Base-by-base conservation (phyloP, 176 grass and related monocot genomes). In the Hordeum marinum region DNA sequence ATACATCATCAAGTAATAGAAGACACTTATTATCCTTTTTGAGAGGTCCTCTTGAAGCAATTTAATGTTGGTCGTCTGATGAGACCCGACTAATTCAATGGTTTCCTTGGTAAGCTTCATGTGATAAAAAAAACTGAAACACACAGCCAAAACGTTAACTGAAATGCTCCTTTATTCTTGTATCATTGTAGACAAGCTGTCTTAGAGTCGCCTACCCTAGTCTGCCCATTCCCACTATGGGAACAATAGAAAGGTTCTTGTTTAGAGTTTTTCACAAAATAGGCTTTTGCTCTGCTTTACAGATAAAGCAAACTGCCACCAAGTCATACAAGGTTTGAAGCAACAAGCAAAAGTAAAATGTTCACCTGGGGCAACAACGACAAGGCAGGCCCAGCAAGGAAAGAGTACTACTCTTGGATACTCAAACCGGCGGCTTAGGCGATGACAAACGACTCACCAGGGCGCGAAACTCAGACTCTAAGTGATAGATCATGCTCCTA, bases 1-100 rank as follows among this genome's bases (percentile, higher is more conserved):
- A 94, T 27, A 97, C 89, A 76, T 93, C 94, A 88, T 97, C 91
- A 36, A 97, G 84, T 27, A 97, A 84, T 52, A 97, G 94, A 72
- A 97, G 87, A 87, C n/a, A n/a, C n/a, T 75, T 80, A 72, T 93
- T 90, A 62, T 84, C 91, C 67, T 88, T 9, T 23, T 80, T 50
- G 82, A 91, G 23, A 97, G 87, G 37, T 91, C 84, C 81, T 93
- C 85, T 84, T 97, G n/a, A n/a, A n/a, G n/a, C n/a, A n/a, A n/a
- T n/a, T n/a, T n/a, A n/a, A n/a, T n/a, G n/a, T n/a, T n/a, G n/a
- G n/a, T n/a, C n/a, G n/a, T n/a, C n/a, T n/a, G 21, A 87, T n/a
- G 81, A 81, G 20, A 81, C 69, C 9, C 79, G 67, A 88, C 82
- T 63, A 92, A 92, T 63, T 97, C 85, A 36, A 97, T 73, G 17